These are phyloP conservation scores for Gillenia trifoliata DNA, from an alignment of 306 rosid genomes.

Conservation along the genomic window DNA sequence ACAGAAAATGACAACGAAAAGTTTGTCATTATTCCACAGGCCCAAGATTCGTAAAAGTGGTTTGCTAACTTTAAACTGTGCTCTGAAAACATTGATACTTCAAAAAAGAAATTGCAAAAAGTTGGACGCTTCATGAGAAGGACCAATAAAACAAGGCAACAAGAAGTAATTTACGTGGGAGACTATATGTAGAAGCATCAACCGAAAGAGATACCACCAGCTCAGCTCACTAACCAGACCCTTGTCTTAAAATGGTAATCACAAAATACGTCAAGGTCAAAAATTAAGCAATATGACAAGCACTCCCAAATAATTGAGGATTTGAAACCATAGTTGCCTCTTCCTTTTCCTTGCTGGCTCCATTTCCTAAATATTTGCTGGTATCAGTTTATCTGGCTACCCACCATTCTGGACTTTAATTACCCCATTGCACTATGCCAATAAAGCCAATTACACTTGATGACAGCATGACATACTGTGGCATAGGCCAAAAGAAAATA, in stretches of 20 bases:
- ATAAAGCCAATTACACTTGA: not conserved
- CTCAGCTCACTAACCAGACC: conserved; percentile 1
- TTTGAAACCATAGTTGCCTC: not conserved
- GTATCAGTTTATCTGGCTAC: not conserved
- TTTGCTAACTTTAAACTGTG: not conserved
- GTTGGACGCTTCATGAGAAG: not conserved
- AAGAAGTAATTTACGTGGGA: not conserved
- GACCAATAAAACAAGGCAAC: not conserved
- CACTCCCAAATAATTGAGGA: not conserved
- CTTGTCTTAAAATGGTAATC: not conserved
- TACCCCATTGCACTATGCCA: not conserved
- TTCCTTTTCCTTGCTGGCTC: not conserved
- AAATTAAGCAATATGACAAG: not conserved
- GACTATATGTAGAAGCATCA: conserved; percentile 1
- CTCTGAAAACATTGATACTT: not conserved
- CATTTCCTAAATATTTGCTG: not conserved
- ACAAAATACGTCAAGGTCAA: too few species aligned
- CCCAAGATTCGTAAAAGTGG: not conserved
- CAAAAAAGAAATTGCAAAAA: not conserved
- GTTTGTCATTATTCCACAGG: not conserved
- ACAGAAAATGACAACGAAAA: not conserved
- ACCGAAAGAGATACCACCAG: not conserved
- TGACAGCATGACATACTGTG: not conserved
- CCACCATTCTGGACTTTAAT: not conserved
- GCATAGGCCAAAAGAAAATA: not conserved